These are phyloP conservation scores for Fusarium sterilihyphosum DNA, from an alignment of 2,329 filamentous ascomycete species.

Conservation along the genomic window DNA sequence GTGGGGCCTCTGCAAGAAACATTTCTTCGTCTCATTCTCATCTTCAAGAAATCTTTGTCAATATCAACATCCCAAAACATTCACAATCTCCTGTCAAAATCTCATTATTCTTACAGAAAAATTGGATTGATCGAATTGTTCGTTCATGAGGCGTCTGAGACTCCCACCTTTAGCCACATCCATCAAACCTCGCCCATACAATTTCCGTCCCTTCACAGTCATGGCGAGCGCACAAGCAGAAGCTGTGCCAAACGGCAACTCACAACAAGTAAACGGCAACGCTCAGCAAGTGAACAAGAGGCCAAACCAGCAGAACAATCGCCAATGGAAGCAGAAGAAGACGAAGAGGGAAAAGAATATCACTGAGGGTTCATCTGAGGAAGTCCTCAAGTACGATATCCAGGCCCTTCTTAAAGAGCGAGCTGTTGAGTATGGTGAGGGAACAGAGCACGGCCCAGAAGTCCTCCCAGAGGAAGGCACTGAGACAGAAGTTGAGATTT, in stretches of 20 bases:
- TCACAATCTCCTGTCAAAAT: not conserved
- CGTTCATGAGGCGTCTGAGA: conserved; percentile 36
- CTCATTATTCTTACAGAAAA: not conserved
- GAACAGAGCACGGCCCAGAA: conserved; percentile 45
- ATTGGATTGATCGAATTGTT: not conserved
- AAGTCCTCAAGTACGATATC: conserved; percentile 73
- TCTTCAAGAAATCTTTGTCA: conserved; percentile 8
- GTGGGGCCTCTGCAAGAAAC: conserved; percentile 37
- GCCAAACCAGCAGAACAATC: conserved; percentile 32
- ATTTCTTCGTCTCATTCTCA: conserved; percentile 35
- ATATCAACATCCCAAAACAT: conserved; percentile 6
- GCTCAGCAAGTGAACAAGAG: conserved; percentile 40
- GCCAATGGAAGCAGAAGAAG: conserved; percentile 57
- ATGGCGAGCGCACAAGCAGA: conserved; percentile 39
- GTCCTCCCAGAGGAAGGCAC: conserved; percentile 72
- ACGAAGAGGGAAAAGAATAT: conserved; percentile 68
- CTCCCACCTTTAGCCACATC: conserved; percentile 19
- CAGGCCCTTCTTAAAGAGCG: conserved; percentile 61
- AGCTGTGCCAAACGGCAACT: conserved; percentile 25
- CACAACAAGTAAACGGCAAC: conserved; percentile 23
- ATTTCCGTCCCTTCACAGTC: conserved; percentile 32
- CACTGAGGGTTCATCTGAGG: conserved; percentile 70
- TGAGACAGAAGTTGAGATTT: conserved; percentile 84
- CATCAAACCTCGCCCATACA: conserved; percentile 25
- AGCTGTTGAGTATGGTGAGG: conserved; percentile 42